phyloP scores from a whole-genome alignment of 1,139 yeast species.

The Zygoascus sp. region DNA sequence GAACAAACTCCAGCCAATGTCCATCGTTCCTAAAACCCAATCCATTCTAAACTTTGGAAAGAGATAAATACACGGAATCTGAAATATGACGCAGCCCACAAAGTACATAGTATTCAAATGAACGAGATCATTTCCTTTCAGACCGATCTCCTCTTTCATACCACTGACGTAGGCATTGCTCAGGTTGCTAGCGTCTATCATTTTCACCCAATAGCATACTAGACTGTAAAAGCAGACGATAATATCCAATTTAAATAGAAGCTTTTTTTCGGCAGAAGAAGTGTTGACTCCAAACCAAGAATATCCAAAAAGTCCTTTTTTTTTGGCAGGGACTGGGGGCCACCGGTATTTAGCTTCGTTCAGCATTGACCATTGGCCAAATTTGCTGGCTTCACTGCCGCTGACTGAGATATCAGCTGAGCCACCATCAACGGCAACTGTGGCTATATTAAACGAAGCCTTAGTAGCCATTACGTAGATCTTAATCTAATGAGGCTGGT shows the following conservation, averaged over 20 bases:
- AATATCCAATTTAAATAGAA: constrained; percentile 59
- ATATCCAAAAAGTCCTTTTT: not conserved
- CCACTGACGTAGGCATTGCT: constrained; percentile 70
- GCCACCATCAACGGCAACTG: not conserved
- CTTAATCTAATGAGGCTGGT: not conserved
- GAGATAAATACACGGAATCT: constrained; percentile 41
- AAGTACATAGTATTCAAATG: constrained; percentile 55
- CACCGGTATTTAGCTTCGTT: not conserved
- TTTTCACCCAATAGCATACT: constrained; percentile 63
- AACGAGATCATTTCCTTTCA: constrained; percentile 64
- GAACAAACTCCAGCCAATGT: constrained; percentile 61
- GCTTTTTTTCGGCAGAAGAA: constrained; percentile 37
- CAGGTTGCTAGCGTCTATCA: constrained; percentile 52
- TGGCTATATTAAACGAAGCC: not conserved
- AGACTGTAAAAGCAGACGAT: constrained; percentile 56
- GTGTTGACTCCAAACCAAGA: not conserved
- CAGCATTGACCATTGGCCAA: not conserved
- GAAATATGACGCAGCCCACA: constrained; percentile 57
- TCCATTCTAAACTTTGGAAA: constrained; percentile 47
- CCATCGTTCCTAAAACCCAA: constrained; percentile 54
- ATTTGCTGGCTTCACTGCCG: not conserved
- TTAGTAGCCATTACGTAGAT: not conserved
- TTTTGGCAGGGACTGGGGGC: not conserved
- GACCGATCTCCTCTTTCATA: constrained; percentile 52
- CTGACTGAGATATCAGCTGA: not conserved